These are phyloP conservation scores for Santalum album DNA, from an alignment of 164 flowering plant genomes.

Conservation along the genomic window DNA sequence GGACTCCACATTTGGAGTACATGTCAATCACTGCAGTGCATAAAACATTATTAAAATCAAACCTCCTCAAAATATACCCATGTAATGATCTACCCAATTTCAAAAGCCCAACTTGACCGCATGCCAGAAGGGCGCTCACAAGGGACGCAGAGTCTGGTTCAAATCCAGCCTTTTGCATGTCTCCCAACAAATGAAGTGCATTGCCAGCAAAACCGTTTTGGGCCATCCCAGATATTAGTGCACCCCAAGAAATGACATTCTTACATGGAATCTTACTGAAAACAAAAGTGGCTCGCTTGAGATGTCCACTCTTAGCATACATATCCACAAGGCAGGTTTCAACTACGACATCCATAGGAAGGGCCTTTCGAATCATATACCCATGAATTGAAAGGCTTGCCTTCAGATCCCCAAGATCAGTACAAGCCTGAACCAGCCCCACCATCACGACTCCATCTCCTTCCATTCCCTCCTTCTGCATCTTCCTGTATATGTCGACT, in stretches of 20 bases:
- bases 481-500: constrained; percentile 26
- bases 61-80: constrained; percentile 33
- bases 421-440: constrained; percentile 48
- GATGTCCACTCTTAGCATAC: constrained; percentile 47
- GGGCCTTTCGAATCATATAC: constrained; percentile 27
- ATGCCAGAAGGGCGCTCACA: constrained; percentile 39
- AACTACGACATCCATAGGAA: constrained; percentile 23
- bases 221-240: constrained; percentile 48
- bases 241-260: constrained; percentile 42
- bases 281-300: constrained; percentile 27
- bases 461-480: constrained; percentile 34
- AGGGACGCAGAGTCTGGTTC: constrained; percentile 35
- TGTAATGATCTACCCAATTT: constrained; percentile 40
- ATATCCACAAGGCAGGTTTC: constrained; percentile 49
- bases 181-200: constrained; percentile 35
- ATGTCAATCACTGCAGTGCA: constrained; percentile 46
- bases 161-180: constrained; percentile 37
- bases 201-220: constrained; percentile 42
- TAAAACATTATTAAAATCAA: constrained; percentile 20
- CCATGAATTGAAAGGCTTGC: constrained; percentile 41
- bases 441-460: constrained; percentile 41
- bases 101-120: constrained; percentile 38
- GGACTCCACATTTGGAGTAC: constrained; percentile 53
- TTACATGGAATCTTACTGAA: constrained; percentile 26
- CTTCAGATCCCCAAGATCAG: constrained; percentile 27